Conservation (phyloP, 2,329 filamentous ascomycete genomes). For the Tolypocladium sp. region DNA sequence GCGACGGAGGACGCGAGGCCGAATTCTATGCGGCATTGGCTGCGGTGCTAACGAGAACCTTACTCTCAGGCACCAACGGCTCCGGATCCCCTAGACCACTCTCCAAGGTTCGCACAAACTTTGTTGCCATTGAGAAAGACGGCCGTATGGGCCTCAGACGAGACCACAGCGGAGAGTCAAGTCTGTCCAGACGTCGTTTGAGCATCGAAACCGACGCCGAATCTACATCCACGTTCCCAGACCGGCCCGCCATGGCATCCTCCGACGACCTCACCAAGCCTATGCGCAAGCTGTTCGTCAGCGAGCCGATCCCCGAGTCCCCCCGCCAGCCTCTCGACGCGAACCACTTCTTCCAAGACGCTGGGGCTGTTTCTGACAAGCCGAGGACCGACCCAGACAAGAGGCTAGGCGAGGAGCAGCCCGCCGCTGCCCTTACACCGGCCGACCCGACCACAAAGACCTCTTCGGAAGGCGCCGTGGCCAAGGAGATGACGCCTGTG, state of each 20-base stretch:
- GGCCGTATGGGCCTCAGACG: conserved; percentile 44
- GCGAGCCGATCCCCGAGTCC: conserved; percentile 33
- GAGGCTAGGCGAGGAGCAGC: conserved; percentile 27
- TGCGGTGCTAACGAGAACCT: conserved; percentile 12
- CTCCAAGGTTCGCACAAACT: conserved; percentile 67
- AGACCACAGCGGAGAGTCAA: conserved; percentile 28
- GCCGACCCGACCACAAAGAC: conserved; percentile 13
- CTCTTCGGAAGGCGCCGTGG: background rate
- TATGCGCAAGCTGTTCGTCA: conserved; percentile 15
- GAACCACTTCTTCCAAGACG: background rate
- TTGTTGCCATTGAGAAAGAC: conserved; percentile 63
- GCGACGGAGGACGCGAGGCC: background rate
- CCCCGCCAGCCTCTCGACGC: conserved; percentile 18
- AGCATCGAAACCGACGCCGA: conserved; percentile 24
- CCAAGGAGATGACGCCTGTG: conserved; percentile 1
- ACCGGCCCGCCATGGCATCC: conserved; percentile 22
- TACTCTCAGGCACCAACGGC: conserved; percentile 20
- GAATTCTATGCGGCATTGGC: conserved; percentile 7
- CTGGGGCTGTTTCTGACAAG: conserved; percentile 18
- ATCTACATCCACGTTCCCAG: conserved; percentile 23
- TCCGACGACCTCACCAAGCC: conserved; percentile 13
- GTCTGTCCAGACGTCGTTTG: conserved; percentile 23
- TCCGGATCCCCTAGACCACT: conserved; percentile 53
- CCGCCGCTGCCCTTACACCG: conserved; percentile 19
- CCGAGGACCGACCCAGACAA: conserved; percentile 31